Evolutionary conservation across 352 stramenopile genomes (phyloP).

Genomic region (Phytophthora foliorum): DNA sequence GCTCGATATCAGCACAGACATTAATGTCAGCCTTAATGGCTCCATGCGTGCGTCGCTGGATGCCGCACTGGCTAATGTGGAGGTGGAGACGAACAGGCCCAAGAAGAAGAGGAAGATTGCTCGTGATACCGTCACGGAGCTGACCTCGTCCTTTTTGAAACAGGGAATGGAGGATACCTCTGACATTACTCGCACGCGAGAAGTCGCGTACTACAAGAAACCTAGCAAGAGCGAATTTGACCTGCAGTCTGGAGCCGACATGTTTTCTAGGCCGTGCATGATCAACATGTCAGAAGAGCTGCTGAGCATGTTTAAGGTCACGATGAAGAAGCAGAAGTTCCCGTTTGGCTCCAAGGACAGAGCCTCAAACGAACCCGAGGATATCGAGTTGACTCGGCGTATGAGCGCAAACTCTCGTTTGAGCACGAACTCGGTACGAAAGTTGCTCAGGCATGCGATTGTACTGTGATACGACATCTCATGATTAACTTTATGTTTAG

Average conservation of each 20-base stretch:
- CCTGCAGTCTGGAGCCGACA: constrained; percentile 38
- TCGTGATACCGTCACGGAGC: constrained; percentile 82
- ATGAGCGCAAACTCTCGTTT: constrained; percentile 70
- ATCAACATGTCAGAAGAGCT: constrained; percentile 68
- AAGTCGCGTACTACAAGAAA: constrained; percentile 51
- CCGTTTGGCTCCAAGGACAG: constrained; percentile 55
- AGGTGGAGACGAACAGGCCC: constrained; percentile 52
- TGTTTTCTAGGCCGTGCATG: constrained; percentile 72
- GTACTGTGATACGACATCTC: background rate
- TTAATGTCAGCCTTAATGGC: constrained; percentile 76
- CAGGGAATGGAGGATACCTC: constrained; percentile 82
- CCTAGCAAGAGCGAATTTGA: constrained; percentile 29
- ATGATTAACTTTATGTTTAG: constrained; percentile 13
- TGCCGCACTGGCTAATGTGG: constrained; percentile 54
- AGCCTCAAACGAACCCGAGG: constrained; percentile 40
- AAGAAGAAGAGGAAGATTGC: constrained; percentile 88
- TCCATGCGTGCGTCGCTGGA: constrained; percentile 76
- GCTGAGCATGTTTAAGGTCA: constrained; percentile 81
- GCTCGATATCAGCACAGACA: constrained; percentile 74
- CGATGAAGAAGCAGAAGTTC: constrained; percentile 90
- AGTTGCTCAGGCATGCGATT: background rate
- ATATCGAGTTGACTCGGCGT: constrained; percentile 77
- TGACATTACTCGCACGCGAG: constrained; percentile 70
- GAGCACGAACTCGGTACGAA: constrained; percentile 64
- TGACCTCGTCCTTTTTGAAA: constrained; percentile 82